phyloP scores from a whole-genome alignment of 306 rosid genomes.

The Biancaea sappan region DNA sequence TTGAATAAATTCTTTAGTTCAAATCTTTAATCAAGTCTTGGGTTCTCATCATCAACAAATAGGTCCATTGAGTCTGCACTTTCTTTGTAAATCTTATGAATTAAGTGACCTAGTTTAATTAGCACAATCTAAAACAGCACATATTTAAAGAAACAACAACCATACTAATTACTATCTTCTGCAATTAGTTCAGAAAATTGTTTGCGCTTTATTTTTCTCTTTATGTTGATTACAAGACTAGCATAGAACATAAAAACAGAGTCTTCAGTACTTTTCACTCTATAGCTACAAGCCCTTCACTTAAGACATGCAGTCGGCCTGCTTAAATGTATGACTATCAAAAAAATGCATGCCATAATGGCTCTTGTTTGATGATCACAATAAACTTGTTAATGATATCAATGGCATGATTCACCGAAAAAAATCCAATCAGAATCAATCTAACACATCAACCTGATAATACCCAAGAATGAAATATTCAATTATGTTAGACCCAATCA shows the following conservation, averaged over 20 bases:
- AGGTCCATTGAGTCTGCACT: neutral
- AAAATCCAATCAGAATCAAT: neutral
- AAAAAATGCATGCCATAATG: neutral
- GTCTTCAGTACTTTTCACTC: slow-evolving; percentile 4
- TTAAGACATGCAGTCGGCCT: neutral
- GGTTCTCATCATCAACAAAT: too few species aligned
- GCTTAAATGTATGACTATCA: neutral
- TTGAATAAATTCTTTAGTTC: neutral
- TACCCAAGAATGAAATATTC: neutral
- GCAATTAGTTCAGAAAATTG: neutral
- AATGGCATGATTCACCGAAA: neutral
- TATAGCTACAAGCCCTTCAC: neutral
- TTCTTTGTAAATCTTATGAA: neutral
- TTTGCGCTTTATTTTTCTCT: slow-evolving; percentile 2
- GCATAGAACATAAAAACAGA: neutral
- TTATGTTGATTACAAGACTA: slow-evolving; percentile 4
- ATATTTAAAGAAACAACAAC: slow-evolving; percentile 8
- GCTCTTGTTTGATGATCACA: slow-evolving; percentile 17
- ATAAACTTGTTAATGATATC: neutral
- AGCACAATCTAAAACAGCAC: too few species aligned
- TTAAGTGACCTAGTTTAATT: neutral
- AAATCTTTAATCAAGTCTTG: too few species aligned
- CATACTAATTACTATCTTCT: neutral
- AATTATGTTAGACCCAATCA: neutral
- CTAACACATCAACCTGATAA: too few species aligned